Evolutionary conservation across 2,329 filamentous ascomycete species (phyloP), one percentile per base, ranked within the genome.

Genomic region (Myriosclerotinia curreyana): DNA sequence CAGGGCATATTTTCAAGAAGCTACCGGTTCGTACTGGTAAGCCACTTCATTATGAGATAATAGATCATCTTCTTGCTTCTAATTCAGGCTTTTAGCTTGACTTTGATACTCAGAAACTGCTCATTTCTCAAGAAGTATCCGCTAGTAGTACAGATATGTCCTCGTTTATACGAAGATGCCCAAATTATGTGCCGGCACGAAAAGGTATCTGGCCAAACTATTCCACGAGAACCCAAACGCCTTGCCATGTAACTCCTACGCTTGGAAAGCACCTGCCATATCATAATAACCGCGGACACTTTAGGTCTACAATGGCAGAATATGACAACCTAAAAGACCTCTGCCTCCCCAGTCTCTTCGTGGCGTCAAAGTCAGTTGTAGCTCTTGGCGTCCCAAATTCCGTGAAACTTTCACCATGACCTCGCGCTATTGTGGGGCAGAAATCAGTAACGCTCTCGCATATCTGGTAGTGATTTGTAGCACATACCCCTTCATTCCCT

Each of bases 291-390:
- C 55, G 44, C 20, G 46, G n/a, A 20, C 42, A 25, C 34, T 36
- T 48, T 38, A 36, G 38, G 20, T 48, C 83, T 79, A 96, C 64
- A 96, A 70, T 34, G 91, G 92, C 69, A 96, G 78, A 68, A 98
- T 84, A 78, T 97, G 93, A 76, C 94, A 99, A 62, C 94, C 94
- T 71, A 99, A 79, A 75, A 96, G 79, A 15, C 94, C 95, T 76
- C 92, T 83, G 38, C 95, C 95, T 69, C 94, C 94, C 94, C 95
- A 99, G 74, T 93, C 82, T 52, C 86, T 84, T 71, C 86, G 83
- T 61, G 94, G 94, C 55, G 82, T 91, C 68, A 99, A 78, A 68
- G 84, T 86, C 71, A 97, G 77, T 64, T 86, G 82, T 65, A 95
- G 76, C 69, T 92, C 83, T 72, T 82, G 75, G 74, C 67, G 79